phyloP scores from a whole-genome alignment of 352 stramenopile genomes.

The Pythium dissimile region DNA sequence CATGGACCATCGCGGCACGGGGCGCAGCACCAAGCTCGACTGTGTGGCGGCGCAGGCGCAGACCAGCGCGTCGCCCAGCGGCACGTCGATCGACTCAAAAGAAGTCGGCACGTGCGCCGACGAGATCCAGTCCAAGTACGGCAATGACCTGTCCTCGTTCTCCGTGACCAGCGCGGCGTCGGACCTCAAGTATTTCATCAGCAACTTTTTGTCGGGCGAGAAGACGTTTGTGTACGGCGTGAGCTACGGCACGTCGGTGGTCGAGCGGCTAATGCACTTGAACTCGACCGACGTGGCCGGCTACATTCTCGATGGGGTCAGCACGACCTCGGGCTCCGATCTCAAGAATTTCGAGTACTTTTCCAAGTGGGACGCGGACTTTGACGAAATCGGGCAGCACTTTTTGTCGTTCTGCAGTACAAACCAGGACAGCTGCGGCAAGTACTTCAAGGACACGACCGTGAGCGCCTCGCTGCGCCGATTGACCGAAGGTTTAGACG shows the following conservation, averaged over 20 bases:
- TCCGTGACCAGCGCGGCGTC: slow-evolving; percentile 45
- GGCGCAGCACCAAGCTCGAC: slow-evolving; percentile 35
- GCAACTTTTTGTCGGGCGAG: slow-evolving; percentile 3
- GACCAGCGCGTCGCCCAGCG: slow-evolving; percentile 11
- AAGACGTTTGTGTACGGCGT: slow-evolving; percentile 48
- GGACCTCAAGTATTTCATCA: slow-evolving; percentile 28
- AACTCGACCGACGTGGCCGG: slow-evolving; percentile 30
- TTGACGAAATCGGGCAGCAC: slow-evolving; percentile 13
- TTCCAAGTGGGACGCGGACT: slow-evolving; percentile 20
- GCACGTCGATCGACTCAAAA: slow-evolving; percentile 12
- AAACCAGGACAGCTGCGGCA: slow-evolving; percentile 12
- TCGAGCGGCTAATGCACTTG: slow-evolving; percentile 50
- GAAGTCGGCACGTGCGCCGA: slow-evolving; percentile 33
- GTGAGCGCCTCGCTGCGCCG: slow-evolving; percentile 3
- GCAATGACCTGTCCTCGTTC: slow-evolving; percentile 30
- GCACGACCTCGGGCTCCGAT: slow-evolving; percentile 23
- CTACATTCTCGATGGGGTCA: slow-evolving; percentile 48
- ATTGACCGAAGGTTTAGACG: slow-evolving; percentile 3
- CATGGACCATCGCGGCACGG: slow-evolving; percentile 51
- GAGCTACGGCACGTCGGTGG: slow-evolving; percentile 53
- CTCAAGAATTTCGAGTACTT: slow-evolving; percentile 25
- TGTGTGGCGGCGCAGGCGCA: slow-evolving; percentile 37
- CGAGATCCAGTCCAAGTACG: slow-evolving; percentile 35
- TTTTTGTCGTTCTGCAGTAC: slow-evolving; percentile 10
- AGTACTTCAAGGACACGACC: slow-evolving; percentile 17